Conservation (phyloP, 768 basidiomycete genomes). For the Pulveroboletus sp. region DNA sequence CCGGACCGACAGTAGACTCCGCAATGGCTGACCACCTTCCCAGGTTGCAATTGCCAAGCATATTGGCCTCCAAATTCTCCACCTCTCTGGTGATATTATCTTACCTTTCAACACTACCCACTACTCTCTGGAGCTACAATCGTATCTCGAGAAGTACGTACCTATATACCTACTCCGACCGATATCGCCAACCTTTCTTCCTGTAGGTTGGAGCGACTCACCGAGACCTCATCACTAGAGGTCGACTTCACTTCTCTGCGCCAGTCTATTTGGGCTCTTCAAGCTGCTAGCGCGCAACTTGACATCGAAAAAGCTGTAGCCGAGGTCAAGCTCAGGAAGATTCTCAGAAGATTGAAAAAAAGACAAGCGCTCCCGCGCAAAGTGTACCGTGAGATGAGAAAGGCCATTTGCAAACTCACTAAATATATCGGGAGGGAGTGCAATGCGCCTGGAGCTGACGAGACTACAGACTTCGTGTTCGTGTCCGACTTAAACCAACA, state of each 20-base stretch:
- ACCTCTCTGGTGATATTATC: slow-evolving; percentile 57
- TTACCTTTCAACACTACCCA: slow-evolving; percentile 76
- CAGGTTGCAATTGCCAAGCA: slow-evolving; percentile 66
- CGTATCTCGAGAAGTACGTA: slow-evolving; percentile 56
- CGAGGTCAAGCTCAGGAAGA: slow-evolving; percentile 44
- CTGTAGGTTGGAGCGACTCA: slow-evolving; percentile 29
- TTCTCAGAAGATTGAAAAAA: slow-evolving; percentile 38
- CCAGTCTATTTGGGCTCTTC: slow-evolving; percentile 44
- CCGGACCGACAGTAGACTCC: background rate
- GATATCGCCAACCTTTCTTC: background rate
- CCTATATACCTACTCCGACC: slow-evolving; percentile 23
- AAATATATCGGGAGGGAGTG: slow-evolving; percentile 31
- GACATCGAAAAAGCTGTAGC: slow-evolving; percentile 57
- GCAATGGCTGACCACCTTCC: background rate
- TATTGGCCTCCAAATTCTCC: slow-evolving; percentile 59
- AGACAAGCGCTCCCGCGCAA: slow-evolving; percentile 20
- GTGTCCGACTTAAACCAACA: background rate
- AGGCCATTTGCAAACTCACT: slow-evolving; percentile 33
- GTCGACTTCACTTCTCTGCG: slow-evolving; percentile 44
- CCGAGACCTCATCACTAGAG: slow-evolving; percentile 36
- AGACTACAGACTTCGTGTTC: slow-evolving; percentile 7
- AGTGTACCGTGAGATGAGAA: slow-evolving; percentile 4
- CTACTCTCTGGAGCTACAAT: slow-evolving; percentile 61
- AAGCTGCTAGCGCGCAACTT: slow-evolving; percentile 47
- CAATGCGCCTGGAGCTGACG: slow-evolving; percentile 4